A percentile compares a stretch with the other conserved stretches of the same genome.
Evolutionary conservation across 352 stramenopile species (phyloP).

Genomic region (Lagenidium giganteum): DNA sequence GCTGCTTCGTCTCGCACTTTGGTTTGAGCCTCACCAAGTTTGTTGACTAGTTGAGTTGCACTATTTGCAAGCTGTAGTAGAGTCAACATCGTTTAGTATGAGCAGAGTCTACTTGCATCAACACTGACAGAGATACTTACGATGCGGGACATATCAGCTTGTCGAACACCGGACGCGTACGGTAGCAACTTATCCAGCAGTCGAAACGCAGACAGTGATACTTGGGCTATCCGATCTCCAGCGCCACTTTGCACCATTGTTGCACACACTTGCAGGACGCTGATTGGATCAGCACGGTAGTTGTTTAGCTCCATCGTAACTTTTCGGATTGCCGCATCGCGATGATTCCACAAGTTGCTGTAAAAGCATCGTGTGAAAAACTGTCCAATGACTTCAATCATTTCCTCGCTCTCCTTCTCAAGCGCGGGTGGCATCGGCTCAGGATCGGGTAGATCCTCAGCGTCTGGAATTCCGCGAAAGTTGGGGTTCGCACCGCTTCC

Average conservation of each 20-base stretch:
- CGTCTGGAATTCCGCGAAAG: slow-evolving; percentile 64
- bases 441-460: slow-evolving; percentile 61
- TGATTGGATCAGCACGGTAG: slow-evolving; percentile 39
- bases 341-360: slow-evolving; percentile 85
- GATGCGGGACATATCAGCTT: slow-evolving; percentile 63
- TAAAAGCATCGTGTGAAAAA: slow-evolving; percentile 83
- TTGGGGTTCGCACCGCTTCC: slow-evolving; percentile 28
- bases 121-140: slow-evolving; percentile 30
- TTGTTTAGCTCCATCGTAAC: slow-evolving; percentile 69
- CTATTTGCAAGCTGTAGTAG: slow-evolving; percentile 56
- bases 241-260: slow-evolving; percentile 68
- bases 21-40: slow-evolving; percentile 61
- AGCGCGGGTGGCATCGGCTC: slow-evolving; percentile 62
- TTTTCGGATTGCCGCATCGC: slow-evolving; percentile 80
- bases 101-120: no score
- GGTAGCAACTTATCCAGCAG: slow-evolving; percentile 56
- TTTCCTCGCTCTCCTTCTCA: slow-evolving; percentile 70
- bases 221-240: slow-evolving; percentile 69
- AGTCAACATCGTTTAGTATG: background rate
- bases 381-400: slow-evolving; percentile 66
- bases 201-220: slow-evolving; percentile 66
- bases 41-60: slow-evolving; percentile 75
- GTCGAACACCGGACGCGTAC: slow-evolving; percentile 36
- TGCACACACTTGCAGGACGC: slow-evolving; percentile 54
- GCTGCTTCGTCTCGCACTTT: slow-evolving; percentile 74